A percentile compares a stretch with the other conserved stretches of the same genome.
Evolutionary conservation across 805 yeast genomes (phyloP).

Genomic region (Candida quercuum): DNA sequence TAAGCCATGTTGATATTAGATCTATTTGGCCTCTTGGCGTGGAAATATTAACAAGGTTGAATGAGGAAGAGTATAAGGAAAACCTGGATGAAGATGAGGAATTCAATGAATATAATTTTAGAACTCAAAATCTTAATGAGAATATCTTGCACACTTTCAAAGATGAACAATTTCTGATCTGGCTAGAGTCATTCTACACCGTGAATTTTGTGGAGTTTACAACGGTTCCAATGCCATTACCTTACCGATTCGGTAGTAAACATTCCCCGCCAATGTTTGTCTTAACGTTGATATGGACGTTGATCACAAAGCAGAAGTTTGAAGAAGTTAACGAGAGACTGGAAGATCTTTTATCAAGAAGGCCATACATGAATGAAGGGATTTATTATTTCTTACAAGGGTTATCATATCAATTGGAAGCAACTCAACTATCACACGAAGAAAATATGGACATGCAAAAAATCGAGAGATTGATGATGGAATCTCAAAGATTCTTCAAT

Average conservation of each 20-base stretch:
- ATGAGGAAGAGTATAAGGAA: constrained; percentile 10
- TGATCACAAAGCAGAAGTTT: constrained; percentile 16
- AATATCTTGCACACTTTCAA: constrained; percentile 7
- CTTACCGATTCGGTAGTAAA: constrained; percentile 13
- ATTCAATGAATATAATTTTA: constrained; percentile 7
- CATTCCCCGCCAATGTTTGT: constrained; percentile 11
- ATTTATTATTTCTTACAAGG: constrained; percentile 21
- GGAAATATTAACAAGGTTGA: constrained; percentile 37
- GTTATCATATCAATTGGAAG: constrained; percentile 18
- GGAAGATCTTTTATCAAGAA: constrained; percentile 8
- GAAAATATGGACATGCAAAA: constrained; percentile 4
- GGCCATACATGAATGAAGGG: constrained; percentile 20
- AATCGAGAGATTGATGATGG: constrained; percentile 9
- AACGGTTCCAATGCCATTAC: neutral
- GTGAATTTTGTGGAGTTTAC: neutral
- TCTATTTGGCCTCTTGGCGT: constrained; percentile 61
- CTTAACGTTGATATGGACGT: constrained; percentile 15
- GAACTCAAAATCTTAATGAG: too few relatives aligned
- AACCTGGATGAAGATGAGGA: constrained; percentile 4
- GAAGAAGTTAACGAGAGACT: constrained; percentile 14
- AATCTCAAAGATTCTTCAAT: constrained; percentile 9
- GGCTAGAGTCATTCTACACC: constrained; percentile 14
- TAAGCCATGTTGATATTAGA: constrained; percentile 46
- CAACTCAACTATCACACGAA: constrained; percentile 2
- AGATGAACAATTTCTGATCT: constrained; percentile 21